phyloP scores from a whole-genome alignment of 306 rosid species.

The Clitoria ternatea region DNA sequence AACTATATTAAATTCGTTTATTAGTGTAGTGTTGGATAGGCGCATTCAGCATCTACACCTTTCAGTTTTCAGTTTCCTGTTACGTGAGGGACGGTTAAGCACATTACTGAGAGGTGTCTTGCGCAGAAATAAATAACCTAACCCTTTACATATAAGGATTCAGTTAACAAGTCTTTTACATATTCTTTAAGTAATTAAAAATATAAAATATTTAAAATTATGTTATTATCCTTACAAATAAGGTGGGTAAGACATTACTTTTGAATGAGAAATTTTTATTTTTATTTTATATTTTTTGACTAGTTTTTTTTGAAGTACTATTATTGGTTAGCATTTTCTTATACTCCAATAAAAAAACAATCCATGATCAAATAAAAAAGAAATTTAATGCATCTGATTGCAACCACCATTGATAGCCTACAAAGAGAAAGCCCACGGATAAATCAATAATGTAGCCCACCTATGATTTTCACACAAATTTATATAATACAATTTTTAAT shows the following conservation, averaged over 20 bases:
- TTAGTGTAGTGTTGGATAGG: neutral
- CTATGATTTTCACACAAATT: neutral
- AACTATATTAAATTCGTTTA: neutral
- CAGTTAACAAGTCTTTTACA: too few relatives aligned
- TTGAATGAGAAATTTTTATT: too few relatives aligned
- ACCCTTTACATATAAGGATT: too few relatives aligned
- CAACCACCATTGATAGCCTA: slow-evolving; percentile 25
- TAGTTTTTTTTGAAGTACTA: too few relatives aligned
- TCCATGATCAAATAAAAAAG: slow-evolving; percentile 2
- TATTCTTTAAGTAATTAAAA: too few relatives aligned
- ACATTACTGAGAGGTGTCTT: neutral
- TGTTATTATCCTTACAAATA: too few relatives aligned
- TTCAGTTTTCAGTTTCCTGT: neutral
- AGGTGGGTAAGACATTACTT: too few relatives aligned
- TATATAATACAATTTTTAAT: too few relatives aligned
- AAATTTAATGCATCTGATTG: slow-evolving; percentile 25
- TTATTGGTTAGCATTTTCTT: too few relatives aligned
- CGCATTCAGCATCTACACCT: neutral
- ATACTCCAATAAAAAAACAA: too few relatives aligned
- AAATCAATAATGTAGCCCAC: neutral
- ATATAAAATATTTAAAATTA: too few relatives aligned
- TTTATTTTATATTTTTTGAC: too few relatives aligned
- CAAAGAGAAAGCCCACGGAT: slow-evolving; percentile 9
- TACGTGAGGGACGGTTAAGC: neutral
- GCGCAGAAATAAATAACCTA: neutral